Base-by-base conservation (phyloP, 2,329 filamentous ascomycete genomes). In the Cordyceps farinosa region DNA sequence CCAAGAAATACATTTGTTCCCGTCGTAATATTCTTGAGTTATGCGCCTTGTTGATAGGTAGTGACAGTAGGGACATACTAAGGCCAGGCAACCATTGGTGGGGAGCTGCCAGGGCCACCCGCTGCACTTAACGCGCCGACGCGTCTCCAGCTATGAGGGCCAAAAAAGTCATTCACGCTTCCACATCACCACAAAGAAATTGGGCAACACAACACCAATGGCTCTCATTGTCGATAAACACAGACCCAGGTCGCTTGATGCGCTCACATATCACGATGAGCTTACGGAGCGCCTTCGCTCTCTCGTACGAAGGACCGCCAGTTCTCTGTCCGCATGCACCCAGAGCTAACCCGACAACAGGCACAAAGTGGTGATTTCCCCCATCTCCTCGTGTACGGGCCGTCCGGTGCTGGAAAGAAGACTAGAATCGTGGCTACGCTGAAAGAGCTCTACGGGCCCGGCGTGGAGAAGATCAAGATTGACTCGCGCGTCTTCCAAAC, bases 381-480 rank as follows among this genome's bases (percentile, higher is more conserved):
- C 56, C 96, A 99, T 78, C 87, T 99, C 53, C 90, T 99, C 66
- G 91, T 99, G 67, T 99, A 98, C 74, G 95, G 95, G 0, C 95
- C 95, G 1, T 97, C 94, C 0, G 95, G 95, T 40, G 95, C 95
- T 5, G 95, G 95, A 68, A 99, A 99, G 77, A 99, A 99, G 79
- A 99, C 95, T 1, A 89, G 95, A 50, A 96, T 98, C 68, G 92
- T 97, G 22, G 93, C 95, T 17, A 98, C 94, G 0, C 80, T 99
- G 3, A 96, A 97, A 75, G 94, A 97, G 73, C 84, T 99, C 8
- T 99, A 95, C 76, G 95, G 95, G 0, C 89, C 94, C 0, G 94
- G 95, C 50, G 95, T 97, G n/a, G 96, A 99, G 74, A 98, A 97
- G 83, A 99, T 99, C 83, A 98, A 98, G 80, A 98, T 99, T 78